These are phyloP conservation scores for Entomortierella lignicola DNA, from an alignment of 192 early-diverging fungal genomes.

Conservation along the genomic window DNA sequence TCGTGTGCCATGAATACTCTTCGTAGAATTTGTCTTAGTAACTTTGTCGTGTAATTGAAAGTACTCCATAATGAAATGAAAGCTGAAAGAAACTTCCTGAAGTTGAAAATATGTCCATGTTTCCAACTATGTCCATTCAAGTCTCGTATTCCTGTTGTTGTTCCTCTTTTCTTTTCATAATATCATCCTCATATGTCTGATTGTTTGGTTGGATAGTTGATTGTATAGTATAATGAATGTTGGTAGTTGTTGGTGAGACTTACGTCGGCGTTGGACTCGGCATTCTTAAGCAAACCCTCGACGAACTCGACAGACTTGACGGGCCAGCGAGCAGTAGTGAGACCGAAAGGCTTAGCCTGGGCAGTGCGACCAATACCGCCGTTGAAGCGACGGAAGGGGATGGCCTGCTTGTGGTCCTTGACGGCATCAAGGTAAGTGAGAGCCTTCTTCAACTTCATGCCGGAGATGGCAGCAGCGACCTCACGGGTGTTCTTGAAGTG, in stretches of 20 bases:
- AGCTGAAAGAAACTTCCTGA: too few species aligned
- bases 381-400: constrained; percentile 97
- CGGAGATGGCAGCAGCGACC: constrained; percentile 92
- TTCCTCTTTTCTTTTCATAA: too few species aligned
- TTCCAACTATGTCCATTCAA: too few species aligned
- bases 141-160: too few species aligned
- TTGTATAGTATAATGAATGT: too few species aligned
- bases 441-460: constrained; percentile 93
- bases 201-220: too few species aligned
- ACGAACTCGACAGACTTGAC: constrained; percentile 96
- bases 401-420: constrained; percentile 95
- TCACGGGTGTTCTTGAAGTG: constrained; percentile 99
- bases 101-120: too few species aligned
- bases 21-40: too few species aligned
- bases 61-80: too few species aligned
- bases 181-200: too few species aligned
- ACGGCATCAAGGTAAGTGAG: constrained; percentile 93
- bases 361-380: constrained; percentile 97
- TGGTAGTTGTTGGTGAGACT: background rate
- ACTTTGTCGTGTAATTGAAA: too few species aligned
- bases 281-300: constrained; percentile 94
- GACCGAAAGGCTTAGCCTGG: constrained; percentile 94
- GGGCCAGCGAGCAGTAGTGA: constrained; percentile 93
- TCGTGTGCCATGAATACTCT: too few species aligned
- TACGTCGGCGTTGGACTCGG: constrained; percentile 96